These are phyloP conservation scores for Colletotrichum gloeosporioides DNA, from an alignment of 2,329 filamentous ascomycete species.

Conservation along the genomic window DNA sequence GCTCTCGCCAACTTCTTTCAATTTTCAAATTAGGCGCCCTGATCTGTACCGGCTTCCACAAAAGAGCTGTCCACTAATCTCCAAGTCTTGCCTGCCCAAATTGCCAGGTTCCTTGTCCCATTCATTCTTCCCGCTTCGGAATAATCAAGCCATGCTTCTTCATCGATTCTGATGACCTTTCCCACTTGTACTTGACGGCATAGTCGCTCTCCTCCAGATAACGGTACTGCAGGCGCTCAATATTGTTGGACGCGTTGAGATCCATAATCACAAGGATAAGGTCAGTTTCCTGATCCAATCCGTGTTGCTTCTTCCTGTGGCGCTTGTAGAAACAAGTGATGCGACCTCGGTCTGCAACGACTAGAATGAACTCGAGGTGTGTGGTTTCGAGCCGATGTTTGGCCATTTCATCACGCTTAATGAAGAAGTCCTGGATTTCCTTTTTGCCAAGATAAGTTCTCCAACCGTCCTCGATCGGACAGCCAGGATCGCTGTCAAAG, in stretches of 20 bases:
- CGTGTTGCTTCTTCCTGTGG: background rate
- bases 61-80: background rate
- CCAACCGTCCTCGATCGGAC: background rate
- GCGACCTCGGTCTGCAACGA: background rate
- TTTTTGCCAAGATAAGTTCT: background rate
- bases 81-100: background rate
- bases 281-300: background rate
- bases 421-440: background rate
- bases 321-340: background rate
- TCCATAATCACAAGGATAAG: background rate
- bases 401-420: background rate
- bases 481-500: background rate
- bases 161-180: background rate
- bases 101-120: fast-evolving
- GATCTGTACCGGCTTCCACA: background rate
- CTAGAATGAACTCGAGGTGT: background rate
- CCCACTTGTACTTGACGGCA: background rate
- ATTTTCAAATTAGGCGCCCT: background rate
- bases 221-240: background rate
- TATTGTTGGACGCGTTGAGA: background rate
- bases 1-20: background rate
- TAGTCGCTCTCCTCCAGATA: background rate
- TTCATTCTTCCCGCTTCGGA: background rate
- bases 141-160: background rate
- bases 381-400: background rate